Evolutionary conservation across 805 yeast species (phyloP).

Genomic region (Yamadazyma insecticola): DNA sequence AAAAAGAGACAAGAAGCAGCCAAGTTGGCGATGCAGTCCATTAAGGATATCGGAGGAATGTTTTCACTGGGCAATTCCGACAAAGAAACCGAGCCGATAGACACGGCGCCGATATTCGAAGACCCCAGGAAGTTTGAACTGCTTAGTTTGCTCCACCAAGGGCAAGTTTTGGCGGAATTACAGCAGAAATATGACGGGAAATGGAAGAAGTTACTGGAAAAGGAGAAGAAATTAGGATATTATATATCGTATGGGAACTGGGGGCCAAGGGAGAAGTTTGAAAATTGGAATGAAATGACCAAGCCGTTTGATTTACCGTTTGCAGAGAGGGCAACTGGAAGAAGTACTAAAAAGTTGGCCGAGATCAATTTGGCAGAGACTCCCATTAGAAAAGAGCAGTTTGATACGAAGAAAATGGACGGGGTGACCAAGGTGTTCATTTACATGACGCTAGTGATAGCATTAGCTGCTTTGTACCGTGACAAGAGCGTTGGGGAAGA

Average conservation of each 20-base stretch:
- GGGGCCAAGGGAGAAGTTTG: conserved; percentile 62
- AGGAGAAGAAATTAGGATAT: conserved; percentile 54
- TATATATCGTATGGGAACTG: conserved; percentile 65
- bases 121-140: conserved; percentile 30
- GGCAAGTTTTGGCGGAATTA: conserved; percentile 50
- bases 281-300: conserved; percentile 35
- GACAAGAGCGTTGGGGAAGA: conserved; percentile 50
- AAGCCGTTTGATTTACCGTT: conserved; percentile 62
- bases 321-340: conserved; percentile 9
- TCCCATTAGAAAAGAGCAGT: conserved; percentile 39
- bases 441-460: conserved; percentile 43
- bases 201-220: conserved; percentile 50
- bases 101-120: conserved; percentile 37
- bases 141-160: conserved; percentile 47
- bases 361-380: conserved; percentile 18
- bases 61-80: conserved; percentile 26
- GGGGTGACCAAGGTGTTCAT: conserved; percentile 53
- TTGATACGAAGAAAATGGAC: conserved; percentile 50
- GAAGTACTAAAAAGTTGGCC: conserved; percentile 22
- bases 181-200: conserved; percentile 46
- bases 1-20: conserved; percentile 29
- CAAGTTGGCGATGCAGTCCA: conserved; percentile 32
- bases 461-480: conserved; percentile 48
- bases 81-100: conserved; percentile 44
- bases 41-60: conserved; percentile 36